These are phyloP conservation scores for Starmerella powellii DNA, from an alignment of 805 yeast species.

Conservation along the genomic window DNA sequence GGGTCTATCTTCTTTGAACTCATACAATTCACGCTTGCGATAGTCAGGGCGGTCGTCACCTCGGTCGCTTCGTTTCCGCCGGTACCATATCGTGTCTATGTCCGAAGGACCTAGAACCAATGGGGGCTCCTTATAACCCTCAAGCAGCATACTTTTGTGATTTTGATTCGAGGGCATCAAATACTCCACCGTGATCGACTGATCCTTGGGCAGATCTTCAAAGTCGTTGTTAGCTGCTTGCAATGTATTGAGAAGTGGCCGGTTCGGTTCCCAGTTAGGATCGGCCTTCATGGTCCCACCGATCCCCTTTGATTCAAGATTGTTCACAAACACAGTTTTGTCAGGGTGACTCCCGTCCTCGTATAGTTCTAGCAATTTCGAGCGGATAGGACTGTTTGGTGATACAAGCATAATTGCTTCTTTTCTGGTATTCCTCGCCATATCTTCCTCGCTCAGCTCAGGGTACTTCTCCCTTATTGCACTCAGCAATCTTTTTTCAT, in stretches of 20 bases:
- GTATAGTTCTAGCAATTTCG: conserved; percentile 34
- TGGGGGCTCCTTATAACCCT: conserved; percentile 58
- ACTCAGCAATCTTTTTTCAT: conserved; percentile 56
- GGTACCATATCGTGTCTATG: conserved; percentile 39
- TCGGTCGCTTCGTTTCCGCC: conserved; percentile 26
- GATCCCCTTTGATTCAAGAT: conserved; percentile 26
- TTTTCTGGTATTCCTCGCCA: conserved; percentile 57
- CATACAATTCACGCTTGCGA: conserved; percentile 20
- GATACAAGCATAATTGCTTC: conserved; percentile 61
- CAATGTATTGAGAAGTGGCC: conserved; percentile 34
- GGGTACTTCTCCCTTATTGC: conserved; percentile 59
- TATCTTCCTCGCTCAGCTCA: conserved; percentile 58
- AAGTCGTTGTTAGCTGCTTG: conserved; percentile 28
- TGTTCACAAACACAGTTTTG: conserved; percentile 17
- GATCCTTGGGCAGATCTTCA: conserved; percentile 36
- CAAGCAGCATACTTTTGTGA: conserved; percentile 73
- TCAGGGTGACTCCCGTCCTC: conserved; percentile 24
- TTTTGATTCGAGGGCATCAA: conserved; percentile 43
- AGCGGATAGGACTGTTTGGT: conserved; percentile 42
- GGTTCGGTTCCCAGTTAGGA: conserved; percentile 31
- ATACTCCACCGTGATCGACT: conserved; percentile 40
- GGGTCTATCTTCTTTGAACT: conserved; percentile 19
- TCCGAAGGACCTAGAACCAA: conserved; percentile 58
- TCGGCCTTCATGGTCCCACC: conserved; percentile 27
- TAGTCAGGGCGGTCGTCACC: conserved; percentile 25